Conservation (phyloP, 2,329 filamentous ascomycete species). For the Diaporthe helianthi region DNA sequence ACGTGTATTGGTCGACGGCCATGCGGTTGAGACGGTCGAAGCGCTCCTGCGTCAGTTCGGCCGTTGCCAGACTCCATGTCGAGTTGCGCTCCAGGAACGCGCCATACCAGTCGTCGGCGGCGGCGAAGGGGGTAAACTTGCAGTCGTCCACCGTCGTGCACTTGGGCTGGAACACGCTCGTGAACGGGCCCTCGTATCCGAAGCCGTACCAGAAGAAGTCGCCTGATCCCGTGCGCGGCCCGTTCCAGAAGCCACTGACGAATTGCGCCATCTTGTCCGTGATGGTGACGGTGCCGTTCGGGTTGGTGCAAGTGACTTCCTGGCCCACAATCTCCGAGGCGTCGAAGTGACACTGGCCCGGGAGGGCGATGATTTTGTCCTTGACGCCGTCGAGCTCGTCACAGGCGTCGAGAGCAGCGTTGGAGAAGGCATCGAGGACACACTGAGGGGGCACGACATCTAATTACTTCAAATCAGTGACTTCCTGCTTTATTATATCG, state of each 20-base stretch:
- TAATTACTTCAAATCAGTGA: background rate
- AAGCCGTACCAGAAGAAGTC: slow-evolving; percentile 18
- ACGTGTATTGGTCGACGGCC: slow-evolving; percentile 22
- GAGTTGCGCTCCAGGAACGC: slow-evolving; percentile 20
- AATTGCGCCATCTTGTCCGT: slow-evolving; percentile 3
- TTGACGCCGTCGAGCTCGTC: slow-evolving; percentile 52
- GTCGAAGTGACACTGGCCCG: slow-evolving; percentile 46
- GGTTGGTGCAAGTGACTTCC: slow-evolving; percentile 36
- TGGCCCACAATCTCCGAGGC: slow-evolving; percentile 40
- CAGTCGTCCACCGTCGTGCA: slow-evolving; percentile 21
- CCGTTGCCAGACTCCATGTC: slow-evolving; percentile 4
- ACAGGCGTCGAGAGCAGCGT: slow-evolving; percentile 50
- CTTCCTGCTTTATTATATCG: too few species aligned
- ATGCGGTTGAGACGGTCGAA: background rate
- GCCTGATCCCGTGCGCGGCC: background rate
- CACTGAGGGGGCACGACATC: slow-evolving; percentile 35
- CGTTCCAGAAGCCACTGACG: slow-evolving; percentile 10
- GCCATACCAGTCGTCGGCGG: slow-evolving; percentile 24
- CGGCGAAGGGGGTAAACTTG: slow-evolving; percentile 1
- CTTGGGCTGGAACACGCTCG: slow-evolving; percentile 14
- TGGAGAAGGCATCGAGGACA: slow-evolving; percentile 47
- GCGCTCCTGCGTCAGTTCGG: slow-evolving; percentile 12
- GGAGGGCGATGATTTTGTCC: slow-evolving; percentile 52
- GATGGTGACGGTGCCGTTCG: slow-evolving; percentile 15
- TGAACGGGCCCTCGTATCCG: slow-evolving; percentile 9